Base-by-base conservation (phyloP, 306 rosid species). In the Morella rubra region DNA sequence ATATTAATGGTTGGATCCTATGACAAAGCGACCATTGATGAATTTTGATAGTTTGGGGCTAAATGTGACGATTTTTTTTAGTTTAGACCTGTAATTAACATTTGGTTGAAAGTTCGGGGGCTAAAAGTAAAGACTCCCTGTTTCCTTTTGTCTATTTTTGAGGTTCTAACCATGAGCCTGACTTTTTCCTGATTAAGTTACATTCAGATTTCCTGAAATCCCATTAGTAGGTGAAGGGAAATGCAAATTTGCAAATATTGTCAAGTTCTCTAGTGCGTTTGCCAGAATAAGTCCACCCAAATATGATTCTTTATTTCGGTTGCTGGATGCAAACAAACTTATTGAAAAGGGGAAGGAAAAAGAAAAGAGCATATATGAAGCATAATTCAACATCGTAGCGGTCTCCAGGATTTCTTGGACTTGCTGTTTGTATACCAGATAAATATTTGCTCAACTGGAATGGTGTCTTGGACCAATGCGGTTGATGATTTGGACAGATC, bases 121-220 rank as follows among this genome's bases (percentile, higher is more conserved):
- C 37, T 32, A 32, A 32, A 32, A 32, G 37, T 32, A 32, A 46
- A 7, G 27, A 37, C 24, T n/a, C 32, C 60, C 58, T 0, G 14
- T 60, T 37, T 42, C 32, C 47, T 46, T 47, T 59, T 61, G 37
- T 49, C 53, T 49, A 15, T 65, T 40, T 79, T 42, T 61, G 69
- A 54, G 32, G 4, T 15, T 66, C 50, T 18, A 66, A 9, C 32
- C 32, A 14, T 66, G 50, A 66, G 50, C 71, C 50, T 58, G 8
- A 9, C 50, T 15, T n/a, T 6, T 66, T 42, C 15, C 42, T 66
- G 27, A 42, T 42, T 42, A 66, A 42, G 49, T 15, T 42, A 5
- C 50, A 8, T 66, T 59, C 4, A 18, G 14, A n/a, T 66, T 66
- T 42, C 71, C 20, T 41, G 8, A 62, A 13, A 14, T 62, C n/a